Base-by-base conservation (phyloP, 345 rosid genomes). In the Firmiana major region DNA sequence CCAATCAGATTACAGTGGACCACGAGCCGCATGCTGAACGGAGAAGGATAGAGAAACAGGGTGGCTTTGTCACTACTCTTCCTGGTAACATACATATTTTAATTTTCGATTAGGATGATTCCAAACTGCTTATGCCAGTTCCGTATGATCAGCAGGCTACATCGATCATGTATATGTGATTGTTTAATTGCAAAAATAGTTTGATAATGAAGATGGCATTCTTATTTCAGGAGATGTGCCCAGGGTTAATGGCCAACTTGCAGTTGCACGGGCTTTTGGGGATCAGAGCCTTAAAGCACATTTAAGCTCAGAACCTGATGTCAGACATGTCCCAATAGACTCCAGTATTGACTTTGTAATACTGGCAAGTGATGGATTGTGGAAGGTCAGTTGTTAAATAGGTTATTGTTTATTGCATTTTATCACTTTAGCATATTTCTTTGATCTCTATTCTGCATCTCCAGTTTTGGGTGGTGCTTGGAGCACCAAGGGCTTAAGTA, bases 251-350 rank as follows among this genome's bases (percentile, higher is more conserved):
- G 89, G 90, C 24, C 89, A 88, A 77, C 89, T 88, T 64, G 90
- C 90, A 13, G 89, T 88, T 70, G 90, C 90, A 11, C 86, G 90
- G 28, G 90, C 90, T 74, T 88, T 88, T 28, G 90, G 90, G 36
- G 90, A 88, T 86, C 87, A 88, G 64, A 84, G 89, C 79, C 89
- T 88, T 73, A 88, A 88, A 80, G 91, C 91, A 31, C 89, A 88
- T 79, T 86, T 88, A 79, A 88, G 86, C 76, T 88, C 89, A 12
- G 91, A 86, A 67, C 91, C 91, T 66, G 84, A 83, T 68, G 81
- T 86, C 24, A 83, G 83, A 72, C 84, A 83, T 80, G 86, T 84
- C 26, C 91, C 86, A 0, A 75, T 88, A 71, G 85, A 80, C 78
- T 51, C 85, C 38, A 78, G 82, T 15, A 88, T 83, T 9, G 89